These are phyloP conservation scores for Fusarium sp. DNA, from an alignment of 2,329 filamentous ascomycete species.

Conservation along the genomic window DNA sequence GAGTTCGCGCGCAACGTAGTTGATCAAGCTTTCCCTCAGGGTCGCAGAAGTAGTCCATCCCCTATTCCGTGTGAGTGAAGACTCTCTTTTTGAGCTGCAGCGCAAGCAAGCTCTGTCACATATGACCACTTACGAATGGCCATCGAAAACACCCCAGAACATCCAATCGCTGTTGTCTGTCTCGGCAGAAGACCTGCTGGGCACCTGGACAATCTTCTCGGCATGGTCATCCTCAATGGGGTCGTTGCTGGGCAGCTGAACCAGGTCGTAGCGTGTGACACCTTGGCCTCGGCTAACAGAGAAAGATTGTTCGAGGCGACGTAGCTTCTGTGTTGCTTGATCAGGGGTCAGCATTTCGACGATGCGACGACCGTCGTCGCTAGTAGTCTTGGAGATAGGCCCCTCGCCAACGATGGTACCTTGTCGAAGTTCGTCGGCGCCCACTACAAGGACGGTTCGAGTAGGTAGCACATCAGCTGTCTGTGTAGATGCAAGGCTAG, in stretches of 20 bases:
- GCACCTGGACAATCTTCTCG: slow-evolving; percentile 96
- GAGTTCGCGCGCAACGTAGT: slow-evolving; percentile 90
- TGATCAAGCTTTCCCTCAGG: slow-evolving; percentile 90
- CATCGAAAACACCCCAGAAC: slow-evolving; percentile 99
- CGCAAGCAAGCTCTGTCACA: neutral
- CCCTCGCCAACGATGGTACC: slow-evolving; percentile 87
- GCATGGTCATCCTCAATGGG: slow-evolving; percentile 99
- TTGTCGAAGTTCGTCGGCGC: slow-evolving; percentile 90
- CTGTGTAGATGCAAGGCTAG: slow-evolving; percentile 59
- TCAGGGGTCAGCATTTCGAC: slow-evolving; percentile 97
- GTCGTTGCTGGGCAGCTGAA: slow-evolving; percentile 95
- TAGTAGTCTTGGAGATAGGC: slow-evolving; percentile 88
- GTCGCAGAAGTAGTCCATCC: slow-evolving; percentile 99
- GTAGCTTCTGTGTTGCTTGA: slow-evolving; percentile 89
- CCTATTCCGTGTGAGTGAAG: slow-evolving; percentile 59
- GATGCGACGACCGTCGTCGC: slow-evolving; percentile 85
- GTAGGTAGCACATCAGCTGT: slow-evolving; percentile 61
- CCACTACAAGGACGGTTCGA: slow-evolving; percentile 84
- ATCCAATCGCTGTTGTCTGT: slow-evolving; percentile 88
- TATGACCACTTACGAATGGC: slow-evolving; percentile 79
- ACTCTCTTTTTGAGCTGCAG: neutral
- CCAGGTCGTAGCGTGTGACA: slow-evolving; percentile 93
- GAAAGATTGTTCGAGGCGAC: slow-evolving; percentile 92
- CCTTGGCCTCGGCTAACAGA: slow-evolving; percentile 89
- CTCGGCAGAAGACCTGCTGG: slow-evolving; percentile 64